Base-by-base conservation (phyloP, 1,284 basidiomycete species). In the Puccinia novopanici region DNA sequence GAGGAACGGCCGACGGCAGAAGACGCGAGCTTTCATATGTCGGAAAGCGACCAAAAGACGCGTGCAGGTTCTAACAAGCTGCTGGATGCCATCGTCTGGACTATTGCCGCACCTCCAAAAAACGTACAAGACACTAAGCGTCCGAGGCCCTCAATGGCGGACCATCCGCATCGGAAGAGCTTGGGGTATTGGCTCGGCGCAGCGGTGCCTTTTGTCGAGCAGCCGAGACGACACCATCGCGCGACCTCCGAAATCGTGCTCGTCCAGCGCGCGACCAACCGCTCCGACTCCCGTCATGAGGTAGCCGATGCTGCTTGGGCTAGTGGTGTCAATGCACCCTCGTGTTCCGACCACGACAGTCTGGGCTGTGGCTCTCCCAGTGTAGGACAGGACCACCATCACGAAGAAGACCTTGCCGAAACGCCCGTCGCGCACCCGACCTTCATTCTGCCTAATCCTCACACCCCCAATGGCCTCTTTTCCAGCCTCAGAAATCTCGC, bases 41-140 rank as follows among this genome's bases (percentile, higher is more conserved):
- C 45, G 3, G 42, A 24, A 22, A 17, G 12, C 9, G 68, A 52
- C 8, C 42, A 54, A 17, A 52, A 52, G 54, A 5, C 8, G 15
- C 68, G 22, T 13, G 27, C 48, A 19, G 30, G 68, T 0, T 5
- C 68, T 22, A 54, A n/a, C 22, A 54, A 45, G 34, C 27, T 71
- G 24, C 30, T 71, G n/a, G 68, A 50, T 52, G 68, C 68, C 19
- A 6, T 71, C 0, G 30, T 71, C n/a, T 71, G 68, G 68, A 71
- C 68, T 3, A 71, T 71, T 37, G 68, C 68, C 4, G 68, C 68
- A 12, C 68, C 68, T 15, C 50, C 52, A 4, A 71, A 54, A 37
- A 71, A 24, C 5, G 19, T 42, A 9, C 12, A 12, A 48, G 42
- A 27, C 27, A 2, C 50, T 22, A 54, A 24, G 12, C 27, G 50